Evolutionary conservation across 192 early-diverging fungal species (phyloP).

Genomic region (Mortierella alpina): DNA sequence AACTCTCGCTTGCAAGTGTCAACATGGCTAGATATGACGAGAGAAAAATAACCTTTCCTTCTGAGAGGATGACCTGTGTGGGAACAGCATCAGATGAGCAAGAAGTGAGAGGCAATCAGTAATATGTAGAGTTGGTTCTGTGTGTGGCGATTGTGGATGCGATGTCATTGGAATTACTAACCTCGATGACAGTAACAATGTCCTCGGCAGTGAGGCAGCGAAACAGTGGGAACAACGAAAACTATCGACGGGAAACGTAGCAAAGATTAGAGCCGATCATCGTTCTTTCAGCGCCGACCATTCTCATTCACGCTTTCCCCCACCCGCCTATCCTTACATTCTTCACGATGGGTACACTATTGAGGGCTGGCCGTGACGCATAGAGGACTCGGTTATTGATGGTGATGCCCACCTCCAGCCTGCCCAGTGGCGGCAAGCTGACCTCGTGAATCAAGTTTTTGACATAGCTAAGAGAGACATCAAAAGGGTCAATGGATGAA

Average conservation of each 20-base stretch:
- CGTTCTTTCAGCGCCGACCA: neutral
- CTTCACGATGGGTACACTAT: conserved; percentile 77
- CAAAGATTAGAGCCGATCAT: too few species aligned
- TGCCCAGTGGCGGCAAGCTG: conserved; percentile 83
- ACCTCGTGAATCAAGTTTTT: conserved; percentile 79
- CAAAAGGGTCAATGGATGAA: neutral
- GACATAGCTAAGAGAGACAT: conserved; percentile 59
- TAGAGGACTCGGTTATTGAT: conserved; percentile 71
- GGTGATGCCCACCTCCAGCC: conserved; percentile 77
- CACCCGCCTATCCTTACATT: conserved; percentile 66
- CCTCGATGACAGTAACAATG: conserved; percentile 78
- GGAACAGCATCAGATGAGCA: neutral
- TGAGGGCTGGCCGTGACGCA: conserved; percentile 78
- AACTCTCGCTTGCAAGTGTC: conserved; percentile 70
- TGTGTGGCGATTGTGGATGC: neutral
- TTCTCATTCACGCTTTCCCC: neutral
- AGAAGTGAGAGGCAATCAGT: neutral
- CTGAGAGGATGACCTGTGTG: conserved; percentile 63
- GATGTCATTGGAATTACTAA: conserved; percentile 23
- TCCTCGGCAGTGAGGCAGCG: conserved; percentile 70
- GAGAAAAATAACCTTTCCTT: conserved; percentile 79
- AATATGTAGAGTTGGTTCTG: neutral
- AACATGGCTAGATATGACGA: conserved; percentile 77
- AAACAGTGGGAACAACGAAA: conserved; percentile 81
- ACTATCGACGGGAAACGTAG: conserved; percentile 56